Evolutionary conservation across 345 rosid genomes (phyloP), one percentile per base, ranked within the genome.

Genomic region (Chamaenerion angustifolium): DNA sequence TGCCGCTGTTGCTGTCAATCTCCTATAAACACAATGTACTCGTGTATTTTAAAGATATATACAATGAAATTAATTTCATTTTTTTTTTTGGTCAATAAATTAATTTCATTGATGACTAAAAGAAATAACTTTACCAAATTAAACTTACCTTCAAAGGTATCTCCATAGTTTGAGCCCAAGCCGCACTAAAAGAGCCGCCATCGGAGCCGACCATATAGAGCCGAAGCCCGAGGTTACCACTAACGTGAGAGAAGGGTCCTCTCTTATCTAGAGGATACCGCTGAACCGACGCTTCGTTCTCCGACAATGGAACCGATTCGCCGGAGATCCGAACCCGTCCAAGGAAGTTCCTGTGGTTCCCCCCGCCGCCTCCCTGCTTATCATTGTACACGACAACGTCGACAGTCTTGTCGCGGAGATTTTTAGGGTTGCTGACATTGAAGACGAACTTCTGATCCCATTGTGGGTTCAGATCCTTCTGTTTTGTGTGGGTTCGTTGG

Each of bases 261-360:
- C 83, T 69, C 66, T 86, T 90, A 37, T 90, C 98, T 0, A 86
- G 82, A 0, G 98, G 98, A 65, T 78, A 90, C 4, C 87, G 61
- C 66, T 80, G 92, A 27, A 76, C 72, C 11, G 5, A 27, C 13
- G 94, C 75, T 10, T 74, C 88, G 11, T 84, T 70, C 48, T 76
- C 94, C 0, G 84, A 66, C 5, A 64, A 59, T 25, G 86, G 78
- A 31, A 83, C 78, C 13, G 71, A 76, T 15, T 16, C 68, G 12
- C 93, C 92, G 4, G 88, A 81, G 58, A 90, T 76, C 56, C 73
- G 75, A 13, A 83, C 93, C 12, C 92, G 78, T 44, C 98, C 98
- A 1, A 90, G 94, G 48, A 83, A 80, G 56, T 75, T 80, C 51
- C 60, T 71, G 11, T 69, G 80, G 43, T 45, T n/a, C n/a, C n/a